phyloP scores from a whole-genome alignment of 805 yeast species.

The Cyberlindnera euphorbiiphila region DNA sequence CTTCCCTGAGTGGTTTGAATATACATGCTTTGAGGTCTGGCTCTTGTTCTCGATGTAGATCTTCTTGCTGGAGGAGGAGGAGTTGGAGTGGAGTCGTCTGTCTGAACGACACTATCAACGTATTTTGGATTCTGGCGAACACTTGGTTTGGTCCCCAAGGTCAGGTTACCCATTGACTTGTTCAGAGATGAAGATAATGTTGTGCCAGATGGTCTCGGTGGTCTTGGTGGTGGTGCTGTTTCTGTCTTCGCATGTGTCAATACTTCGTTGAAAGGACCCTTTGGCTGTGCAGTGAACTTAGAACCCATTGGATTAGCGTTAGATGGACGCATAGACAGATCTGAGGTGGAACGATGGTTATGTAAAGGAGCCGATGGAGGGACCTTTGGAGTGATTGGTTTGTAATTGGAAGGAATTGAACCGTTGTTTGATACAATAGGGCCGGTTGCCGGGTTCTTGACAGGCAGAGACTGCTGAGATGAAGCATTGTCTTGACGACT shows the following conservation, averaged over 20 bases:
- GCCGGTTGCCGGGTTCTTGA: slow-evolving; percentile 2
- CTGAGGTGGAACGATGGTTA: slow-evolving; percentile 7
- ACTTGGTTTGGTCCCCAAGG: slow-evolving; percentile 13
- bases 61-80: slow-evolving; percentile 5
- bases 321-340: too few species aligned
- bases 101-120: slow-evolving; percentile 28
- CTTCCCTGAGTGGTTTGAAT: slow-evolving; percentile 16
- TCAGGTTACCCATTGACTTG: slow-evolving; percentile 24
- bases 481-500: slow-evolving; percentile 1
- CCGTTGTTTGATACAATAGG: neutral
- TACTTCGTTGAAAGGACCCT: slow-evolving; percentile 8
- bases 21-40: slow-evolving; percentile 37
- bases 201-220: slow-evolving; percentile 19
- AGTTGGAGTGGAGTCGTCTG: slow-evolving; percentile 13
- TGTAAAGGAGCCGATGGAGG: slow-evolving; percentile 1
- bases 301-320: too few species aligned
- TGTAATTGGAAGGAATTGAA: neutral
- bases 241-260: slow-evolving; percentile 1
- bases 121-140: slow-evolving; percentile 22
- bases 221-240: slow-evolving; percentile 18
- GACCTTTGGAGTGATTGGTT: neutral
- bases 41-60: slow-evolving; percentile 2
- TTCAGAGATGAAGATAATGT: slow-evolving; percentile 14
- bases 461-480: neutral
- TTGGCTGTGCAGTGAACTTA: slow-evolving; percentile 4